Evolutionary conservation across 768 basidiomycete species (phyloP).

Genomic region (Mycena haematopus): DNA sequence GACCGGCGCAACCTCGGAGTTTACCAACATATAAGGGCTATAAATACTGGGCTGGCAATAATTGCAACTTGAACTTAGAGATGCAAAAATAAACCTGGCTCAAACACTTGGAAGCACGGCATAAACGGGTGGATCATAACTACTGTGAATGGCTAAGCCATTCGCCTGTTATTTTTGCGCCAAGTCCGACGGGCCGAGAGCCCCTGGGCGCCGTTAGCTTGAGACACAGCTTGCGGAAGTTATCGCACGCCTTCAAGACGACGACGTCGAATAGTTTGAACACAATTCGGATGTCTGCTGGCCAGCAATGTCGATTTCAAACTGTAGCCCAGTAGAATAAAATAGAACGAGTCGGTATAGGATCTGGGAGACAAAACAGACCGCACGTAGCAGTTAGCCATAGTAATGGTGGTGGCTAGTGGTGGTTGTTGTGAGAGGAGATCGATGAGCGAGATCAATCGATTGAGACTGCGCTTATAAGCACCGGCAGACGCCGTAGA

Average conservation of each 20-base stretch:
- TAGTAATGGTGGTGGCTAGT: constrained; percentile 13
- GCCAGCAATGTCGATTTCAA: constrained; percentile 65
- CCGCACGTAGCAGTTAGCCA: constrained; percentile 4
- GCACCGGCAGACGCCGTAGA: background rate
- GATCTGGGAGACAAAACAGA: too few relatives aligned
- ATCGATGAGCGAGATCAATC: constrained; percentile 7
- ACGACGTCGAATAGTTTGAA: constrained; percentile 85
- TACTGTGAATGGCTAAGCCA: too few relatives aligned
- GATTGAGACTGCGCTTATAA: constrained; percentile 12
- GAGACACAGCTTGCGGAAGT: constrained; percentile 83
- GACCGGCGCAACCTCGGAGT: background rate
- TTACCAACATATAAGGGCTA: too few relatives aligned
- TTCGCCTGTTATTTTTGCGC: too few relatives aligned
- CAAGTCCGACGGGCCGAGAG: too few relatives aligned
- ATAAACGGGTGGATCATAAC: too few relatives aligned
- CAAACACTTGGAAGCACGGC: too few relatives aligned
- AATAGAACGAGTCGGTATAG: background rate
- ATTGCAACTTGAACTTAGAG: too few relatives aligned
- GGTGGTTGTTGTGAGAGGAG: constrained; percentile 2
- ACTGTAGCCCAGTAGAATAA: constrained; percentile 49
- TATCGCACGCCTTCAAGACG: constrained; percentile 80
- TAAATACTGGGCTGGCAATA: too few relatives aligned
- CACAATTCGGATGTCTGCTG: constrained; percentile 69
- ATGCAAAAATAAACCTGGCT: too few relatives aligned
- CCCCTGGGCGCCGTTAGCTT: too few relatives aligned